Evolutionary conservation across 2,329 filamentous ascomycete species (phyloP), one percentile per base, ranked within the genome.

Genomic region (Bimuria novae-zelandiae): DNA sequence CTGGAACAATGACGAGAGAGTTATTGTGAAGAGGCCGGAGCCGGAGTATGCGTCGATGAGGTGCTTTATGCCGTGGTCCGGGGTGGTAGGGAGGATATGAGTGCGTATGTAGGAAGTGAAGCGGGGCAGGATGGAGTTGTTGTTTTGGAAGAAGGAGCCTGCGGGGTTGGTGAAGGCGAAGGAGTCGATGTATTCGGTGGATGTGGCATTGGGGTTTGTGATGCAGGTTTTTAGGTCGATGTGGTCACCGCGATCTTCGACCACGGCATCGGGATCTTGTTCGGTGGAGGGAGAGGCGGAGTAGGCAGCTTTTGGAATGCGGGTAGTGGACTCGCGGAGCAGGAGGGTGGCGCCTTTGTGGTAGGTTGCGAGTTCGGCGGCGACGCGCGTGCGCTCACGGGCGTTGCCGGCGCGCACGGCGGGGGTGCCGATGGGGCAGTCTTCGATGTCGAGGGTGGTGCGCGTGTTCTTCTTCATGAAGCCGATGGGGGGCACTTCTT

Each of bases 31-130:
- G 70, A 99, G 89, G 39, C 94, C 94, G 0, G 90, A 96, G 72
- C 94, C 94, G 12, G 90, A 99, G 81, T 99, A 99, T 49, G 94
- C 94, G 78, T 99, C 94, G 62, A 99, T 93, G 39, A 99, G 87
- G 77, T 95, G 92, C 64, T 88, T 89, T 75, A 96, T 71, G 73
- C 56, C 73, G 67, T 53, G 75, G 23, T 54, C 64, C 52, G 63
- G 46, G 2, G 51, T 14, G 25, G 62, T 35, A 22, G 86, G 87
- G 1, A 92, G 80, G 67, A 93, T 89, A 73, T 89, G 84, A 32
- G 89, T 81, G 57, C 91, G 89, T 71, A 97, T 90, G 78, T 95
- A 96, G 61, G 85, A 82, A 12, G 92, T 96, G 76, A 97, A 96
- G 14, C 80, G 77, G 25, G 90, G 86, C 21, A 99, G 87, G 75